These are phyloP conservation scores for Amanita exitialis DNA, from an alignment of 768 basidiomycete genomes.

Conservation along the genomic window DNA sequence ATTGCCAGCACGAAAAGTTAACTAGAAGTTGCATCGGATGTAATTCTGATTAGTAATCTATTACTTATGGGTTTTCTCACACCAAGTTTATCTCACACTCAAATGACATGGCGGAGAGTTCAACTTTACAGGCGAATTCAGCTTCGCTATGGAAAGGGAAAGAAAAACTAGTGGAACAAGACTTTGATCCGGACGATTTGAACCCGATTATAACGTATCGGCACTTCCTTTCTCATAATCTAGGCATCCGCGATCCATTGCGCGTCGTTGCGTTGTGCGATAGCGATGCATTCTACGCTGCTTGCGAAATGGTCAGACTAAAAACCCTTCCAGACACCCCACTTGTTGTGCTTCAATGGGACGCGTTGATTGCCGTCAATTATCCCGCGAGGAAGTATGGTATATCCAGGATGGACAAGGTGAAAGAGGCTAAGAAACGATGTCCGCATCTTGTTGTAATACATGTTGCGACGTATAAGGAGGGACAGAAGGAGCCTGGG, in stretches of 20 bases:
- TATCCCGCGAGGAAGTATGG: constrained; percentile 91
- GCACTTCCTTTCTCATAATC: constrained; percentile 58
- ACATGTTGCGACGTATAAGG: constrained; percentile 92
- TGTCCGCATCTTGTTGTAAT: constrained; percentile 81
- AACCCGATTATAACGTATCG: constrained; percentile 69
- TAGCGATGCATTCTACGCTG: constrained; percentile 78
- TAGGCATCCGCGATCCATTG: constrained; percentile 65
- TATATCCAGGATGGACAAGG: constrained; percentile 84
- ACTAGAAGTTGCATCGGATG: no score
- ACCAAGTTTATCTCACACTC: neutral
- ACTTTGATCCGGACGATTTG: constrained; percentile 43
- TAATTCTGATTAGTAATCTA: no score
- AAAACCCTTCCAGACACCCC: constrained; percentile 50
- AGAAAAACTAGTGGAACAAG: constrained; percentile 30
- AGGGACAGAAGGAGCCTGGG: constrained; percentile 77
- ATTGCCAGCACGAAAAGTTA: no score
- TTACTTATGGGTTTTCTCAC: no score
- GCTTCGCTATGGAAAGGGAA: constrained; percentile 46
- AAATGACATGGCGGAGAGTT: constrained; percentile 1
- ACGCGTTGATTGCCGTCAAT: constrained; percentile 86
- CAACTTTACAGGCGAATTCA: constrained; percentile 4
- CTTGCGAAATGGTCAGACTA: constrained; percentile 80
- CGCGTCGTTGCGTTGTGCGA: constrained; percentile 87
- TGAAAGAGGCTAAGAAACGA: constrained; percentile 72
- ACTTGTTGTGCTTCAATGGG: constrained; percentile 84